Conservation (phyloP, 805 yeast species). For the Ogataea methylovora region DNA sequence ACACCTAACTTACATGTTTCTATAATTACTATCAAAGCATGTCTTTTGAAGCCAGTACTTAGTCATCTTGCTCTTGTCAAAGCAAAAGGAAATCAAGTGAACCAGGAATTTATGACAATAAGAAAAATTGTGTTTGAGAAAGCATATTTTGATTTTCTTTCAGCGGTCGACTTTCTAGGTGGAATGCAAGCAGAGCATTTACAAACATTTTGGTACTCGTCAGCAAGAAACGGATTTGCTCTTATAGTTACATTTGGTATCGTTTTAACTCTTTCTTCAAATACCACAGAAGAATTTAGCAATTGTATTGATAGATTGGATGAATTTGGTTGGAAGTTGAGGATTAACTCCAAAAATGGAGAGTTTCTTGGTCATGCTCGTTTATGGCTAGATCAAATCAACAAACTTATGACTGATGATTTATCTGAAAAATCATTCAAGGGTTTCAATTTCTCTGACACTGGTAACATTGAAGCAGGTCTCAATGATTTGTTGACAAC, state of each 20-base stretch:
- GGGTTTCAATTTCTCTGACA: neutral
- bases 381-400: constrained; percentile 10
- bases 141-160: constrained; percentile 7
- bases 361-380: constrained; percentile 10
- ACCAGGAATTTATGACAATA: constrained; percentile 5
- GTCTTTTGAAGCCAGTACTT: constrained; percentile 9
- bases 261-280: constrained; percentile 4
- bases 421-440: neutral
- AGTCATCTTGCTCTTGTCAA: constrained; percentile 5
- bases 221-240: constrained; percentile 7
- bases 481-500: too few relatives aligned
- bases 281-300: constrained; percentile 2
- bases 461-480: too few relatives aligned
- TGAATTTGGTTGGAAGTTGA: constrained; percentile 11
- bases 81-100: constrained; percentile 1
- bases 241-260: constrained; percentile 7
- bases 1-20: constrained; percentile 10
- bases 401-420: constrained; percentile 1
- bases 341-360: constrained; percentile 11
- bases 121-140: constrained; percentile 6
- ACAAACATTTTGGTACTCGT: constrained; percentile 13
- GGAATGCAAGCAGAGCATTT: constrained; percentile 12
- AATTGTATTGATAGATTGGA: constrained; percentile 7
- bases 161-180: constrained; percentile 8
- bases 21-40: constrained; percentile 4